These are phyloP conservation scores for Verticillium nonalfalfae DNA, from an alignment of 2,329 filamentous ascomycete genomes.

Conservation along the genomic window DNA sequence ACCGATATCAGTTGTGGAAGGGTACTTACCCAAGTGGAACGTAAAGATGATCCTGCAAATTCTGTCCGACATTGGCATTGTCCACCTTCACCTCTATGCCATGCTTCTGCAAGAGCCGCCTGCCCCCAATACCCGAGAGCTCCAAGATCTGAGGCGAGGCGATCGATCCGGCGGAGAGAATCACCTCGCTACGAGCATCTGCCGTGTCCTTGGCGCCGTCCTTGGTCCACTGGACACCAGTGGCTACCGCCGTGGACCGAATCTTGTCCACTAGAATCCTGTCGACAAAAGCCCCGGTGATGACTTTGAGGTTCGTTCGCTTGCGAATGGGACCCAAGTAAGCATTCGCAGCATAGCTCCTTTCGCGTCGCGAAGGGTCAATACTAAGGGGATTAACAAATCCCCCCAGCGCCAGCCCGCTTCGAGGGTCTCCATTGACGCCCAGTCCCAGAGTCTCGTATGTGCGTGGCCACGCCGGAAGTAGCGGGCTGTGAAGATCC, in stretches of 20 bases:
- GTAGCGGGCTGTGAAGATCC: background rate
- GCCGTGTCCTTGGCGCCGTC: slow-evolving; percentile 6
- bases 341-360: slow-evolving; percentile 17
- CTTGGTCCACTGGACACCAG: slow-evolving; percentile 9
- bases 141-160: slow-evolving; percentile 55
- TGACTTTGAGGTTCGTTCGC: slow-evolving; percentile 16
- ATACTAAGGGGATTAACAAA: slow-evolving; percentile 13
- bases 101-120: slow-evolving; percentile 20
- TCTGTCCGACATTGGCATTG: slow-evolving; percentile 29
- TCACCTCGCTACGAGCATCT: slow-evolving; percentile 36
- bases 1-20: background rate
- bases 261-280: slow-evolving; percentile 14
- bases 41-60: slow-evolving; percentile 28
- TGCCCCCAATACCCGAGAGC: slow-evolving; percentile 51
- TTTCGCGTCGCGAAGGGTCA: slow-evolving; percentile 12
- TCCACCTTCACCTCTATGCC: slow-evolving; percentile 23
- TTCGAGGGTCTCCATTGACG: slow-evolving; percentile 11
- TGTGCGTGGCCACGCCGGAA: slow-evolving; percentile 5
- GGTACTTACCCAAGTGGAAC: slow-evolving; percentile 11
- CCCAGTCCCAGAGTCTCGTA: slow-evolving; percentile 9
- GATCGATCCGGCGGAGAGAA: slow-evolving; percentile 52
- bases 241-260: slow-evolving; percentile 5
- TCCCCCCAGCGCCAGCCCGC: slow-evolving; percentile 10
- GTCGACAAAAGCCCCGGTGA: slow-evolving; percentile 13
- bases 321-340: slow-evolving; percentile 13